Evolutionary conservation across 192 early-diverging fungal species (phyloP).

Genomic region (Coemansia biformis): DNA sequence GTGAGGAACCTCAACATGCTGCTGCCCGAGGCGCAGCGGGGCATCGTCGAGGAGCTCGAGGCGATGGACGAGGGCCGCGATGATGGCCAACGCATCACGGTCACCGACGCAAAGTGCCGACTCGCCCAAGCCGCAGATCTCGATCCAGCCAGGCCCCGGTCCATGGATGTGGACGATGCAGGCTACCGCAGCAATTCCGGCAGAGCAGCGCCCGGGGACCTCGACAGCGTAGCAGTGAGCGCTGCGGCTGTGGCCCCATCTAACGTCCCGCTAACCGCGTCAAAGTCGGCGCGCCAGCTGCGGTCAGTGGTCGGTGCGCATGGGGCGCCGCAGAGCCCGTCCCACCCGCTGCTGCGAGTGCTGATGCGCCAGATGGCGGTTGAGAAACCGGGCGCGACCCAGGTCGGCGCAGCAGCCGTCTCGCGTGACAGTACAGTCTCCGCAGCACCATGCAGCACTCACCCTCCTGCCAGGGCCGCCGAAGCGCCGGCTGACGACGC

Average conservation of each 20-base stretch:
- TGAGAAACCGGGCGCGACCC: conserved; percentile 5
- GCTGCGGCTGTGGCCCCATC: too few relatives aligned
- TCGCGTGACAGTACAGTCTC: too few relatives aligned
- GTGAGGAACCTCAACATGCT: conserved; percentile 34
- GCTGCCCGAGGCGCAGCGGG: conserved; percentile 36
- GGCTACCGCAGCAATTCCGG: background rate
- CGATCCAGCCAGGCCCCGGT: background rate
- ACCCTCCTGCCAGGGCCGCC: background rate
- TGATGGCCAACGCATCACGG: background rate
- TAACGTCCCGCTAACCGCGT: conserved; percentile 20
- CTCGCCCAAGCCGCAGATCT: background rate
- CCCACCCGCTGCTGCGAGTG: conserved; percentile 28
- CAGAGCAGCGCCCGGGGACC: background rate
- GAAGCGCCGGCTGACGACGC: background rate
- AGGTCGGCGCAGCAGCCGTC: background rate
- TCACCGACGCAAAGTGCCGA: background rate
- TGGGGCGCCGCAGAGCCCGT: conserved; percentile 15
- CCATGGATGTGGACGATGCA: conserved; percentile 7
- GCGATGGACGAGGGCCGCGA: background rate
- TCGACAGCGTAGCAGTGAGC: background rate
- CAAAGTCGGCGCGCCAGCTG: conserved; percentile 22
- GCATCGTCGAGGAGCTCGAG: conserved; percentile 26
- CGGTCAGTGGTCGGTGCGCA: conserved; percentile 14
- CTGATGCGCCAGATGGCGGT: conserved; percentile 31
- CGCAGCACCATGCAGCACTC: background rate